A percentile compares a stretch with the other conserved stretches of the same genome.
These are phyloP conservation scores for Blastomyces parvus DNA, from an alignment of 2,329 filamentous ascomycete species.

Conservation along the genomic window DNA sequence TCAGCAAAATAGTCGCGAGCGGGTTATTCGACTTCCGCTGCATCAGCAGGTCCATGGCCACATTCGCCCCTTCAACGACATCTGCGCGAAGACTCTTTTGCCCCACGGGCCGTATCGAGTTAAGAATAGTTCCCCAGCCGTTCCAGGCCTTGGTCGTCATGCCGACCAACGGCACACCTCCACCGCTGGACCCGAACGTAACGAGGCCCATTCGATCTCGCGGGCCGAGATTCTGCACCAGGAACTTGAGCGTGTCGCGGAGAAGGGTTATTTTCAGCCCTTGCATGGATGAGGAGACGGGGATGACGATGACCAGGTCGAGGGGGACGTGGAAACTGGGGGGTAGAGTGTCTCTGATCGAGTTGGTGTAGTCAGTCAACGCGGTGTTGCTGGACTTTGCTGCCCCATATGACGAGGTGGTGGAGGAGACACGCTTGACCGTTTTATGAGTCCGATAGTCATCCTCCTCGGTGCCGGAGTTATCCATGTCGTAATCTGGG, in stretches of 20 bases:
- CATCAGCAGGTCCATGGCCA: conserved; percentile 98
- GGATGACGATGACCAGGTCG: conserved; percentile 92
- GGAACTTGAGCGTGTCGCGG: conserved; percentile 81
- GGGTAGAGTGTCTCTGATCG: conserved; percentile 41
- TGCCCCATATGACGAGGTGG: conserved; percentile 66
- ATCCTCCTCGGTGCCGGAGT: conserved; percentile 79
- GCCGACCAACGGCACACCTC: conserved; percentile 88
- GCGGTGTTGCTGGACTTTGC: conserved; percentile 79
- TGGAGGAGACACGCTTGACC: conserved; percentile 67
- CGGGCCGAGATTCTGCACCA: conserved; percentile 81
- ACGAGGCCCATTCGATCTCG: conserved; percentile 94
- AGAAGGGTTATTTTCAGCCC: conserved; percentile 96
- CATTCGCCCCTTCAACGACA: conserved; percentile 93
- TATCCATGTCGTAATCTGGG: conserved; percentile 66
- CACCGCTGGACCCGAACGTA: conserved; percentile 89
- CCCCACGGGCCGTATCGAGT: conserved; percentile 82
- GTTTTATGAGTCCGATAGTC: conserved; percentile 55
- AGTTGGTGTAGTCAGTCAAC: conserved; percentile 81
- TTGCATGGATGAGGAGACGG: conserved; percentile 97
- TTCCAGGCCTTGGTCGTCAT: conserved; percentile 95
- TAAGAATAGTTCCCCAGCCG: conserved; percentile 78
- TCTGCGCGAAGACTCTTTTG: conserved; percentile 95
- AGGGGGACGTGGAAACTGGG: conserved; percentile 73
- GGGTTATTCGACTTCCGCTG: conserved; percentile 93
- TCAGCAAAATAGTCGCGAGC: conserved; percentile 87